Evolutionary conservation across 352 stramenopile species (phyloP).

Genomic region (Globisporangium acanthophoron): DNA sequence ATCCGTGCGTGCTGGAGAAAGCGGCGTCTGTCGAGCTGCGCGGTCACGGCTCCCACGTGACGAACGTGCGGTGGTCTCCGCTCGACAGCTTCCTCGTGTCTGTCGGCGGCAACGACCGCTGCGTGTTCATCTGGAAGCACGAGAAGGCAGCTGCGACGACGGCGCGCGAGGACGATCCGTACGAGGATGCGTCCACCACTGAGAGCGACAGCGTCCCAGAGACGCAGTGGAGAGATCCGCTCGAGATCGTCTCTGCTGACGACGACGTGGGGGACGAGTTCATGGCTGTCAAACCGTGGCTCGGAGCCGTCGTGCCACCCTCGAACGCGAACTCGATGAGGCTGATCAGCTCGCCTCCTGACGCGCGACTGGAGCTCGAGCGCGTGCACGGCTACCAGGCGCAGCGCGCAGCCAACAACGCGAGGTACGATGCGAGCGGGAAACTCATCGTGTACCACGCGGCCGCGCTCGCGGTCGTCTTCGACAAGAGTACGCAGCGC

Average conservation of each 20-base stretch:
- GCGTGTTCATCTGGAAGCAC: slow-evolving; percentile 69
- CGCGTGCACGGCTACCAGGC: slow-evolving; percentile 75
- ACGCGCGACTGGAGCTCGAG: slow-evolving; percentile 47
- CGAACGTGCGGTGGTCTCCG: slow-evolving; percentile 59
- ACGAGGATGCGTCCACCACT: background rate
- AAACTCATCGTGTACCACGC: slow-evolving; percentile 78
- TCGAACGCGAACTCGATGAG: slow-evolving; percentile 35
- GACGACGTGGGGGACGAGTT: slow-evolving; percentile 81
- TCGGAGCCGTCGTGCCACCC: slow-evolving; percentile 78
- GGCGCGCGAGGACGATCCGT: slow-evolving; percentile 2
- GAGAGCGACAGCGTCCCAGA: background rate
- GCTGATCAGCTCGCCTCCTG: slow-evolving; percentile 24
- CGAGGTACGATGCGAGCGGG: slow-evolving; percentile 43
- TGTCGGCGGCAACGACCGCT: slow-evolving; percentile 74
- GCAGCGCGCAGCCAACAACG: slow-evolving; percentile 75
- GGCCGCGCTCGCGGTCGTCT: slow-evolving; percentile 71
- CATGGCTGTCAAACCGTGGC: slow-evolving; percentile 87
- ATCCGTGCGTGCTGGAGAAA: slow-evolving; percentile 63
- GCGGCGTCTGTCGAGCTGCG: slow-evolving; percentile 44
- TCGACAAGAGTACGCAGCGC: slow-evolving; percentile 33
- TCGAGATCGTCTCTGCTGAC: slow-evolving; percentile 18
- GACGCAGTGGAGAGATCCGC: slow-evolving; percentile 19
- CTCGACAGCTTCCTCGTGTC: slow-evolving; percentile 63
- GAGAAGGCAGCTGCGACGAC: slow-evolving; percentile 14
- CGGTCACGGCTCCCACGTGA: slow-evolving; percentile 80